Evolutionary conservation across 2,329 filamentous ascomycete genomes (phyloP), one percentile per base, ranked within the genome.

Genomic region (Colletotrichum eremochloae): DNA sequence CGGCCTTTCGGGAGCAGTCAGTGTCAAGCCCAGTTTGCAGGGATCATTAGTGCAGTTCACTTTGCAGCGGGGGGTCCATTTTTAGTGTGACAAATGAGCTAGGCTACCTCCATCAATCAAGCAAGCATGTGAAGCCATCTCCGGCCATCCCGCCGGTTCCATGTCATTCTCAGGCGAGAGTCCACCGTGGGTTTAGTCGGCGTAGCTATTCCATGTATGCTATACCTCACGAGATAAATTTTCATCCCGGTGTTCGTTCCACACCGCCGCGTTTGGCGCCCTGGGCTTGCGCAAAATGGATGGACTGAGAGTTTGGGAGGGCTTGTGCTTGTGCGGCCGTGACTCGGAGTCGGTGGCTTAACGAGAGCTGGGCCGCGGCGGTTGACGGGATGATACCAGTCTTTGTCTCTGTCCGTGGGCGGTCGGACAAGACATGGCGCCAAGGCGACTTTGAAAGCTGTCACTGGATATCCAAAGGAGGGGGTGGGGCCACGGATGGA

Each of bases 71-170:
- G 20, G n/a, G 24, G 1, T 18, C 15, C 57, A 57, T 52, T 63
- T 53, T 55, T 63, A 48, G 18, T 48, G 58, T 42, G 24, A 24
- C 24, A 44, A 63, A n/a, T 53, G 46, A 46, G 61, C 15, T 53
- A 24, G 66, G 66, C 55, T 65, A 40, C 70, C 46, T 64, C 70
- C 57, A 31, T 48, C 3, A 70, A 61, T 48, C 3, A 70, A 61
- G 70, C 40, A 69, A 60, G 69, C 69, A 72, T 72, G 70, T 72
- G 70, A 70, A 53, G 66, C 66, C 66, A 57, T 70, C 66, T 70
- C 70, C 70, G 70, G 70, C 53, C 66, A 53, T 72, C 70, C 70
- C 70, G 70, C 61, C 60, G 67, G 58, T 72, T 72, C 70, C 67
- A 72, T 53, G 53, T 60, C 48, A 33, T 72, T 72, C 63, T 71